Base-by-base conservation (phyloP, 305 asterid genomes). In the Euphrasia arctica region DNA sequence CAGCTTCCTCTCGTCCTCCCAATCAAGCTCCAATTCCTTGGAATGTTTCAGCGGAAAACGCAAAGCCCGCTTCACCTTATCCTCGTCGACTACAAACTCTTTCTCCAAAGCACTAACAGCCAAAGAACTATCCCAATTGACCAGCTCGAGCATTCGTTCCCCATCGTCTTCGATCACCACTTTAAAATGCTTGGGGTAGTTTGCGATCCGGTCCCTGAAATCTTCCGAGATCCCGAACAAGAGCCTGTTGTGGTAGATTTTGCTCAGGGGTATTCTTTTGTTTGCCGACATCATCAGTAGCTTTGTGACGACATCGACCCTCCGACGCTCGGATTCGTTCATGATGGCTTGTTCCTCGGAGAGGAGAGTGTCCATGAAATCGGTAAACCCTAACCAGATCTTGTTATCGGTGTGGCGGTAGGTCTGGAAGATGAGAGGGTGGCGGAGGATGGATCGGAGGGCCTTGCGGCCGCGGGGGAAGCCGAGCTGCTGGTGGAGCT, bases 401-500 rank as follows among this genome's bases (percentile, higher is more conserved):
- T 89, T 92, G 59, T 72, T 66, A 76, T 92, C 96, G 8, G 74
- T 32, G 62, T 89, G 91, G 62, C 95, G 83, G 68, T 92, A 89
- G 65, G 78, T 85, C 9, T 87, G 80, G 67, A 85, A 80, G 5
- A 92, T 60, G 31, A 69, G 67, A 15, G 98, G 96, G 79, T 89
- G 98, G 45, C 79, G 85, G 56, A 76, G 85, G 61, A 89, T 73
- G 59, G 82, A 92, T 64, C 80, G 77, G 9, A 72, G 63, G 12
- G 85, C 87, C 15, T 87, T 92, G 3, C 91, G 77, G 49, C 95
- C 95, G 63, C 97, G 98, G 60, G 95, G 93, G 63, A 92, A 89
- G 47, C 97, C 98, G 60, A 92, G 84, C 69, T 80, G 85, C 77
- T 85, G 95, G 79, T 89, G 82, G 61, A 89, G 78, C 14, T 89